Base-by-base conservation (phyloP, 352 stramenopile genomes). In the Globisporangium irregulare region DNA sequence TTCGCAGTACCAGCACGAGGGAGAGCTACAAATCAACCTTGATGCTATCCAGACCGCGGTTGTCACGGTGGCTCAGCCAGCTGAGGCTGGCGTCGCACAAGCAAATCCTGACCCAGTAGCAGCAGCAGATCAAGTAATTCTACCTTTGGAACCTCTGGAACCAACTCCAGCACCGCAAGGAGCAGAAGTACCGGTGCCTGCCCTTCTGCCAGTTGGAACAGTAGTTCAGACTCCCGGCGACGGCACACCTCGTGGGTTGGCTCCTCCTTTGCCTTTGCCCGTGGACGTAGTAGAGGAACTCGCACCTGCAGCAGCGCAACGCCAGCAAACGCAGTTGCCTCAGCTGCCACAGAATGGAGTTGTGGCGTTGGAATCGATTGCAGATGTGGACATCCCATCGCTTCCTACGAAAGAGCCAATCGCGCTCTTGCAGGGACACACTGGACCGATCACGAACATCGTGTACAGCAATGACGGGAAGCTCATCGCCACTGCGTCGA, bases 371-470 rank as follows among this genome's bases (percentile, higher is more conserved):
- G 63, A 77, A n/a, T 75, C 76, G 24, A 66, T 90, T 14, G 80
- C 71, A 9, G 82, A 89, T 38, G 77, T 79, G 12, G 78, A 78
- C 43, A 70, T 88, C 22, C 80, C 77, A 2, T 64, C 63, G 12
- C 58, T 81, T 24, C 72, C 73, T 15, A 82, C 74, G 36, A 82
- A 83, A 34, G 81, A 91, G 25, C 80, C 83, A 6, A 79, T 89
- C 55, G 80, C 80, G 10, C 67, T 84, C 24, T 67, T 98, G 34
- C 84, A 89, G 62, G 95, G 92, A 3, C 95, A 98, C 76, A 87
- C 95, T 50, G 92, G 89, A 53, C 80, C 93, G n/a, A 93, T 99
- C 41, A 98, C 95, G 22, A 97, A 98, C 73, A 89, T 98, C 24
- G 81, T 92, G 22, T 98, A 98, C 70, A 98, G 92, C 56, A 76